These are phyloP conservation scores for Lachancea meyersii DNA, from an alignment of 805 yeast species.

Conservation along the genomic window DNA sequence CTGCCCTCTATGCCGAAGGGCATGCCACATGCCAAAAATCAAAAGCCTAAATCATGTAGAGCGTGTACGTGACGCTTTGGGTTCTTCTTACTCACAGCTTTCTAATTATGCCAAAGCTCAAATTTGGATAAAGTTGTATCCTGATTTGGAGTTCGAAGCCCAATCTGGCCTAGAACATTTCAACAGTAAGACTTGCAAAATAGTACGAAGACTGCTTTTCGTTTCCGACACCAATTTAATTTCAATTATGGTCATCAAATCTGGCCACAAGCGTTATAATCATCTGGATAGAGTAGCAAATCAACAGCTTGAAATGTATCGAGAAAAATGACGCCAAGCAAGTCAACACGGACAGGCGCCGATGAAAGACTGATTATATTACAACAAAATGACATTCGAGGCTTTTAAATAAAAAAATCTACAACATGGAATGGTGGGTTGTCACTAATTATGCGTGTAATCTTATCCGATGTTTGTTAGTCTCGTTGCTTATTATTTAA, in stretches of 20 bases:
- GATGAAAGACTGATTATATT: no score
- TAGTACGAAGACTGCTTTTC: background rate
- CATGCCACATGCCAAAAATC: background rate
- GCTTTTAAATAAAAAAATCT: no score
- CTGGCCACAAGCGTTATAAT: background rate
- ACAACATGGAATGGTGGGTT: no score
- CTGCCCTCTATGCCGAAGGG: slow-evolving; percentile 2
- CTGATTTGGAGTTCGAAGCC: background rate
- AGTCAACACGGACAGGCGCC: no score
- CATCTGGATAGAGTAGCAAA: background rate
- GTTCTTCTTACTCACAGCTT: background rate
- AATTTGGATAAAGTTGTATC: background rate
- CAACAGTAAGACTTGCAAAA: background rate
- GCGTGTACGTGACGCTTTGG: background rate
- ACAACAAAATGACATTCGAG: no score
- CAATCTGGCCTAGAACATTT: background rate
- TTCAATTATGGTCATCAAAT: background rate
- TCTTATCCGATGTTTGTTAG: no score
- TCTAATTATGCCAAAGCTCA: background rate
- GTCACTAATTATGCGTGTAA: no score
- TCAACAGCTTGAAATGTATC: background rate
- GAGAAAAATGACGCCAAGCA: no score
- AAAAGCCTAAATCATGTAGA: background rate
- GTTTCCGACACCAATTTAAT: background rate
- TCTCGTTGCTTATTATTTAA: slow-evolving; percentile 1